phyloP scores from a whole-genome alignment of 148 eudicot species.

The Silene conica region DNA sequence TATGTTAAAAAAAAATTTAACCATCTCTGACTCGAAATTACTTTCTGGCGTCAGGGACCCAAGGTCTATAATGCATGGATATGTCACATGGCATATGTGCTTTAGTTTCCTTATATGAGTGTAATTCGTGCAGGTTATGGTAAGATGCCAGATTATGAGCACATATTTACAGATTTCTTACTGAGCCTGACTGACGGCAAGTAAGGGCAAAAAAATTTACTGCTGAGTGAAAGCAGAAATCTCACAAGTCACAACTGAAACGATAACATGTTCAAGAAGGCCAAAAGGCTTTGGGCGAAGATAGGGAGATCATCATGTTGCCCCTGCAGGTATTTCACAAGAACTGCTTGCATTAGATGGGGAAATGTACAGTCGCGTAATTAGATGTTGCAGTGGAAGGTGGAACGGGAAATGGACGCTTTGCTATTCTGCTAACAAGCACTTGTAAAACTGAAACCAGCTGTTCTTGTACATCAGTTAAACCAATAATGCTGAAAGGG shows the following conservation, averaged over 20 bases:
- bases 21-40: not conserved
- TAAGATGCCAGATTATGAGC: constrained; percentile 92
- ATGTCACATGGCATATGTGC: too few species aligned
- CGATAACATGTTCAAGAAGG: not conserved
- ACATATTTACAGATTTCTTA: constrained; percentile 84
- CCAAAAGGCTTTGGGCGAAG: constrained; percentile 12
- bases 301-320: constrained; percentile 5
- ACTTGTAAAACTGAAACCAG: constrained; percentile 21
- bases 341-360: constrained; percentile 18
- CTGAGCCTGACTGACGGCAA: constrained; percentile 51
- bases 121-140: constrained; percentile 62
- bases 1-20: constrained; percentile 32
- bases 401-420: not conserved
- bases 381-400: not conserved
- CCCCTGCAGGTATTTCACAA: constrained; percentile 17
- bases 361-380: constrained; percentile 23
- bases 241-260: not conserved
- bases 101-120: not conserved
- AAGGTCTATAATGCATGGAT: too few species aligned
- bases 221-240: not conserved
- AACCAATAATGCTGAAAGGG: constrained; percentile 14
- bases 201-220: constrained; percentile 20
- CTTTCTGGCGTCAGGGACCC: too few species aligned
- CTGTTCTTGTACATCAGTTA: constrained; percentile 18
- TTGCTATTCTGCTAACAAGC: not conserved